phyloP scores from a whole-genome alignment of 208 protist species.

The Trypanosoma lewisi region DNA sequence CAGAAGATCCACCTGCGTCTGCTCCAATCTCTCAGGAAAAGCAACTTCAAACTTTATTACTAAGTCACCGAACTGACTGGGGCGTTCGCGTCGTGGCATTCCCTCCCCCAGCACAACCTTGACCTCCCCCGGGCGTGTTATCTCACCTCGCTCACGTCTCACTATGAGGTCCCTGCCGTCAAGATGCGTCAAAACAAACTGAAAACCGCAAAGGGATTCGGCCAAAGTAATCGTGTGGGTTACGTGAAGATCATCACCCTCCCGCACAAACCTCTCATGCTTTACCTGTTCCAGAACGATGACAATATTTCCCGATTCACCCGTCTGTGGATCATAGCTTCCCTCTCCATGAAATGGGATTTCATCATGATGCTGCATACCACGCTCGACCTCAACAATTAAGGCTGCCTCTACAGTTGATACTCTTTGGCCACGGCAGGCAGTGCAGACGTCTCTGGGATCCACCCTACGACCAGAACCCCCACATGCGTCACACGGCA shows the following conservation, averaged over 20 bases:
- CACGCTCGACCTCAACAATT: slow-evolving; percentile 44
- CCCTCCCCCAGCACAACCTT: slow-evolving; percentile 70
- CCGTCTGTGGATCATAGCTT: slow-evolving; percentile 35
- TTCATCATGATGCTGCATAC: slow-evolving; percentile 59
- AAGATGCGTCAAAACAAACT: slow-evolving; percentile 89
- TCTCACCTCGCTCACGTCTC: slow-evolving; percentile 53
- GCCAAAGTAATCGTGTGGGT: slow-evolving; percentile 85
- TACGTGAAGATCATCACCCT: slow-evolving; percentile 92
- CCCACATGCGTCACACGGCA: slow-evolving; percentile 87
- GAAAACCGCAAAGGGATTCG: slow-evolving; percentile 94
- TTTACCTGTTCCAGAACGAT: slow-evolving; percentile 93
- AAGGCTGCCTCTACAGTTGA: slow-evolving; percentile 69
- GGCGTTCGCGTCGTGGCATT: slow-evolving; percentile 52
- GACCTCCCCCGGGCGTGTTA: slow-evolving; percentile 67
- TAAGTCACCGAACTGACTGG: slow-evolving; percentile 55
- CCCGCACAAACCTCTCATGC: slow-evolving; percentile 89
- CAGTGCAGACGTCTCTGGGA: slow-evolving; percentile 85
- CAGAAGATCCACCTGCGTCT: slow-evolving; percentile 37
- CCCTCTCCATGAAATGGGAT: slow-evolving; percentile 51
- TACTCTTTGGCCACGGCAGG: slow-evolving; percentile 92
- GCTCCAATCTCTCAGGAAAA: slow-evolving; percentile 53
- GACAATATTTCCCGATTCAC: slow-evolving; percentile 91
- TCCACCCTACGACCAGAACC: slow-evolving; percentile 86
- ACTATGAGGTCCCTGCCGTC: slow-evolving; percentile 88
- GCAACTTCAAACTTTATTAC: slow-evolving; percentile 69